Evolutionary conservation across 1,139 yeast species (phyloP).

Genomic region (Geotrichum reessii): DNA sequence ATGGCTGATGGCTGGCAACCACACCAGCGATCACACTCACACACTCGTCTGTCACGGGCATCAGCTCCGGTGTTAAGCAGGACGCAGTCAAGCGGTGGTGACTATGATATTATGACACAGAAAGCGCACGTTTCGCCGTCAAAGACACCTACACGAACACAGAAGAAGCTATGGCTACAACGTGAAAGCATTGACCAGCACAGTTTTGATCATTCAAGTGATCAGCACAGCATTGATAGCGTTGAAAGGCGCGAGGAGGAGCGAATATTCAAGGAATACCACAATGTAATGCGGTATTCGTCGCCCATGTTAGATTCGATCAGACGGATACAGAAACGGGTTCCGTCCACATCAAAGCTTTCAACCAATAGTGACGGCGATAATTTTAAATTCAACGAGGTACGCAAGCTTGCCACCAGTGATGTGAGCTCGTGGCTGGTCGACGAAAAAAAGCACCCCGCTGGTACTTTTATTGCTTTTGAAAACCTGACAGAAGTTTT

Average conservation of each 20-base stretch:
- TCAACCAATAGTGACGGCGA: not conserved
- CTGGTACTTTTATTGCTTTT: not conserved
- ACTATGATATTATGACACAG: not conserved
- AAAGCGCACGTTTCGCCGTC: conserved; percentile 4
- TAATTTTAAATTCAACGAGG: conserved; percentile 3
- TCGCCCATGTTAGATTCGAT: conserved; percentile 62
- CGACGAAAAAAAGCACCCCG: not conserved
- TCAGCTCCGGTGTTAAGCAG: conserved; percentile 10
- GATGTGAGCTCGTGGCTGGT: conserved; percentile 3
- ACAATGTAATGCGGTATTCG: conserved; percentile 59
- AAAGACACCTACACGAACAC: conserved; percentile 54
- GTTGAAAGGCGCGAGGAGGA: conserved; percentile 55
- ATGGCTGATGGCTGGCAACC: not conserved
- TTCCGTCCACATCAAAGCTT: conserved; percentile 9
- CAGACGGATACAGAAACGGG: conserved; percentile 20
- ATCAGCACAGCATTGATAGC: conserved; percentile 10
- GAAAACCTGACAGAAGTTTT: conserved; percentile 1
- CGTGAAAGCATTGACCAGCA: conserved; percentile 51
- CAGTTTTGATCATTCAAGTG: conserved; percentile 5
- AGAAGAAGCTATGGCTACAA: conserved; percentile 76
- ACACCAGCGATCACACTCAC: not conserved
- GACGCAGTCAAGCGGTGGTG: conserved; percentile 10
- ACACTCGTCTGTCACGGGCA: not conserved
- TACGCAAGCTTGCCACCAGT: conserved; percentile 5
- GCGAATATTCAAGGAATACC: conserved; percentile 64